phyloP scores from a whole-genome alignment of 2,329 filamentous ascomycete genomes.

The Arthrinium puccinioides region DNA sequence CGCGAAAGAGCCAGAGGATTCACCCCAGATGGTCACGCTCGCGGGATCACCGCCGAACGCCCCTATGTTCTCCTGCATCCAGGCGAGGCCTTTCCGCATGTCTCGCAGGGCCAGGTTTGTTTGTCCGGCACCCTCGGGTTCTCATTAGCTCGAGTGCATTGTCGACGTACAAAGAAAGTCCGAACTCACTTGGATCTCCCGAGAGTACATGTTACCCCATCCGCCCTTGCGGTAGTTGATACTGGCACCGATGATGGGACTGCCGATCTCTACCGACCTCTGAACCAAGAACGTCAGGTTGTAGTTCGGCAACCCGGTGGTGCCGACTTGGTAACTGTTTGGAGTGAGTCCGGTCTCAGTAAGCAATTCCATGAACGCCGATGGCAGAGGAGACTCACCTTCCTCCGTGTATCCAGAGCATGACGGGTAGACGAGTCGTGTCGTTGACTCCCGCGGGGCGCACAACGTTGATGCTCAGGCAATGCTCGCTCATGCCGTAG shows the following conservation, averaged over 20 bases:
- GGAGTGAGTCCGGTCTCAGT: not conserved
- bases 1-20: constrained; percentile 32
- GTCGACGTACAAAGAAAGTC: not conserved
- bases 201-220: constrained; percentile 47
- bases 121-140: constrained; percentile 30
- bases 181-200: constrained; percentile 26
- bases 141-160: not conserved
- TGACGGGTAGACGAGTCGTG: constrained; percentile 42
- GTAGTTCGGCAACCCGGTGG: constrained; percentile 40
- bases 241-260: constrained; percentile 41
- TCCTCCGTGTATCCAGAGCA: constrained; percentile 51
- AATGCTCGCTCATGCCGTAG: constrained; percentile 38
- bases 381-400: constrained; percentile 2
- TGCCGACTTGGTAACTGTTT: constrained; percentile 19
- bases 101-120: constrained; percentile 45
- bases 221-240: constrained; percentile 44
- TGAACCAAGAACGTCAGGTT: constrained; percentile 33
- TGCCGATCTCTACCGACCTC: constrained; percentile 35
- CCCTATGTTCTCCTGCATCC: constrained; percentile 43
- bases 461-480: constrained; percentile 55
- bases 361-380: not conserved
- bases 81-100: constrained; percentile 40
- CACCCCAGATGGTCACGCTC: constrained; percentile 45
- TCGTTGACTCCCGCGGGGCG: constrained; percentile 36
- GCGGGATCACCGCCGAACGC: constrained; percentile 39